A percentile compares a stretch with the other conserved stretches of the same genome.
These are phyloP conservation scores for Saccharomyces kudriavzevii DNA, from an alignment of 805 yeast species.

Conservation along the genomic window DNA sequence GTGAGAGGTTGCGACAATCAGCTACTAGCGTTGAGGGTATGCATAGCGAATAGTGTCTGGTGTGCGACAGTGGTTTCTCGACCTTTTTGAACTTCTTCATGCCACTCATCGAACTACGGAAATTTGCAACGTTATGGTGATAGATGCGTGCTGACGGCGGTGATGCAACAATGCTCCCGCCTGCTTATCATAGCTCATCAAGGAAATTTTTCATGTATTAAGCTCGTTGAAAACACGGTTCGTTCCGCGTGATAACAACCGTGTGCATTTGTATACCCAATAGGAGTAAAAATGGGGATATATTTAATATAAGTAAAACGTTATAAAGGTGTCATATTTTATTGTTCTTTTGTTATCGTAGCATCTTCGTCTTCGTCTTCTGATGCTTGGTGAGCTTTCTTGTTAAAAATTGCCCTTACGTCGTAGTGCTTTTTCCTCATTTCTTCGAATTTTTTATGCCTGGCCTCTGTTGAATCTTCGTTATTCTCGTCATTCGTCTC, in stretches of 20 bases:
- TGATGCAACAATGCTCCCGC: not conserved
- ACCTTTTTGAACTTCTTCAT: constrained; percentile 12
- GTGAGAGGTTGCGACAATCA: constrained; percentile 59
- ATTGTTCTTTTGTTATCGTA: constrained; percentile 4
- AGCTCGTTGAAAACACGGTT: not conserved
- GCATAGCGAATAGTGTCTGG: constrained; percentile 48
- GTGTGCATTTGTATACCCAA: not conserved
- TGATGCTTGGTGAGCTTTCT: constrained; percentile 12
- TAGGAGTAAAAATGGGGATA: not conserved
- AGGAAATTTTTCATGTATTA: not conserved
- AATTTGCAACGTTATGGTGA: not conserved
- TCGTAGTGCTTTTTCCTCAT: constrained; percentile 77
- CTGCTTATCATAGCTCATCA: not conserved
- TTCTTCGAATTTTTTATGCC: constrained; percentile 64
- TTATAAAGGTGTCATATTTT: constrained; percentile 1
- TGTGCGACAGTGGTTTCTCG: constrained; percentile 13
- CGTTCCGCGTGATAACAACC: not conserved
- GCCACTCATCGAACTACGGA: not conserved
- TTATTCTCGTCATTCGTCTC: constrained; percentile 29
- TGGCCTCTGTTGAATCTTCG: constrained; percentile 46
- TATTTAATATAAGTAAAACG: constrained; percentile 1
- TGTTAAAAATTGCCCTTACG: constrained; percentile 37
- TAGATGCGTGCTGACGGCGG: not conserved
- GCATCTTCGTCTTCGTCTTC: constrained; percentile 29
- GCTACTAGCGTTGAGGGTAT: constrained; percentile 62